phyloP scores from a whole-genome alignment of 148 eudicot species.

The Cornus florida region DNA sequence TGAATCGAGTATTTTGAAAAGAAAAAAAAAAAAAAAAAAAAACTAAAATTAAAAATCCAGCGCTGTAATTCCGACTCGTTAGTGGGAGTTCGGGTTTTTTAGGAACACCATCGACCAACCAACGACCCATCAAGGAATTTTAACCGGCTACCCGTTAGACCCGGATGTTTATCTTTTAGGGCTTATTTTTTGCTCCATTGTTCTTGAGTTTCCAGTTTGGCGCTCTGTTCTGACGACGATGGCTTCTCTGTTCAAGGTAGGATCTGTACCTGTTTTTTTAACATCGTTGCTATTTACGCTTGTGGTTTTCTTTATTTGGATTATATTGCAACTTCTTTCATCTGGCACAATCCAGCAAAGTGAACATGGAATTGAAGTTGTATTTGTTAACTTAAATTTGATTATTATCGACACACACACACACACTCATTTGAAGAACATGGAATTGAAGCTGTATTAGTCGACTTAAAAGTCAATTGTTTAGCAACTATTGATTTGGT shows the following conservation, averaged over 20 bases:
- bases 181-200: not conserved
- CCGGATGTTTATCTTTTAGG: not conserved
- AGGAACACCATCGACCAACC: too few species aligned
- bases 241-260: slow-evolving; percentile 60
- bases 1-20: too few species aligned
- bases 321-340: not conserved
- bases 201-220: not conserved
- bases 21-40: too few species aligned
- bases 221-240: slow-evolving; percentile 10
- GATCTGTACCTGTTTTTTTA: not conserved
- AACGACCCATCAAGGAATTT: too few species aligned
- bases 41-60: too few species aligned
- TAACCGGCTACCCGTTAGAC: not conserved
- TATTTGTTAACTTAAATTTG: not conserved
- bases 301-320: not conserved
- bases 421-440: not conserved
- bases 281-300: not conserved
- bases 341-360: not conserved
- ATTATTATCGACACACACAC: not conserved
- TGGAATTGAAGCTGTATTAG: not conserved
- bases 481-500: not conserved
- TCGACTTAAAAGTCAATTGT: not conserved
- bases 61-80: too few species aligned
- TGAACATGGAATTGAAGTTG: not conserved
- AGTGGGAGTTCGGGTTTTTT: too few species aligned